Evolutionary conservation across 805 yeast species (phyloP).

Genomic region (Wickerhamiella occidentalis): DNA sequence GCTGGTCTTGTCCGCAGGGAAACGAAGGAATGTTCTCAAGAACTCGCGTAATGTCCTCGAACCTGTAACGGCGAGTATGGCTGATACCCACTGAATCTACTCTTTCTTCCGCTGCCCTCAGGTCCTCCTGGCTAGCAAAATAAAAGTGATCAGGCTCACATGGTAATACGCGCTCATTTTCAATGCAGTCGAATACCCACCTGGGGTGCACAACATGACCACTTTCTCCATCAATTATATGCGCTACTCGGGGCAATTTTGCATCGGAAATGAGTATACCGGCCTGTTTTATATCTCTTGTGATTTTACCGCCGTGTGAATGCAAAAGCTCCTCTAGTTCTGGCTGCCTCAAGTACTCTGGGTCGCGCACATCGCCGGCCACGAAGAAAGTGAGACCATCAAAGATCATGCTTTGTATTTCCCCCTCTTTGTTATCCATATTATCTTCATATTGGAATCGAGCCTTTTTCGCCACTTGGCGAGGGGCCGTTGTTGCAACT

Average conservation of each 20-base stretch:
- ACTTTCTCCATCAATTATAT: slow-evolving; percentile 18
- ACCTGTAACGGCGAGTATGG: slow-evolving; percentile 30
- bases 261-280: slow-evolving; percentile 21
- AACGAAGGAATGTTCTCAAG: slow-evolving; percentile 13
- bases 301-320: slow-evolving; percentile 25
- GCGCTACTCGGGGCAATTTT: slow-evolving; percentile 15
- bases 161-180: slow-evolving; percentile 32
- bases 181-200: slow-evolving; percentile 64
- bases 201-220: slow-evolving; percentile 49
- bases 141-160: slow-evolving; percentile 52
- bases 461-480: slow-evolving; percentile 21
- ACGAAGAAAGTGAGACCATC: slow-evolving; percentile 19
- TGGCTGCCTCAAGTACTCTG: slow-evolving; percentile 17
- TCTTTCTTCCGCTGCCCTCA: slow-evolving; percentile 21
- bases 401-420: slow-evolving; percentile 16
- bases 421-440: slow-evolving; percentile 2
- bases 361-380: slow-evolving; percentile 21
- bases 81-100: slow-evolving; percentile 59
- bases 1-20: background rate
- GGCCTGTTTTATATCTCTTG: slow-evolving; percentile 13
- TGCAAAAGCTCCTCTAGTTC: slow-evolving; percentile 20
- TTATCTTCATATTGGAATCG: slow-evolving; percentile 7
- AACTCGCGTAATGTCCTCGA: slow-evolving; percentile 19
- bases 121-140: slow-evolving; percentile 27
- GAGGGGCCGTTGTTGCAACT: slow-evolving; percentile 15